phyloP scores from a whole-genome alignment of 2,329 filamentous ascomycete species.

The Fusarium beomiforme region DNA sequence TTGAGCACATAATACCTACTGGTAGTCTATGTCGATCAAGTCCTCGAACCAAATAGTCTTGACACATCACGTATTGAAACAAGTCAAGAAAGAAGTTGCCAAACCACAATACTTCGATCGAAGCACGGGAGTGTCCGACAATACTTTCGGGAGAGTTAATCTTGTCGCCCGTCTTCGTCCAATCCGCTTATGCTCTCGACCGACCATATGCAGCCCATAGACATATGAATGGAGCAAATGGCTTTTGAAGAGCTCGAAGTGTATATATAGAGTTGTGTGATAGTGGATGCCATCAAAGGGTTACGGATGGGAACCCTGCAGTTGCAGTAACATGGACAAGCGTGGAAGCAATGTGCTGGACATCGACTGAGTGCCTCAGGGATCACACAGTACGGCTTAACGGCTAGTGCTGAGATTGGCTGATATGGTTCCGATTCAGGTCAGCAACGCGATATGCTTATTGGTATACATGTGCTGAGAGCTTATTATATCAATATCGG shows the following conservation, averaged over 20 bases:
- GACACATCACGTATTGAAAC: conserved; percentile 17
- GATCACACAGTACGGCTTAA: not conserved
- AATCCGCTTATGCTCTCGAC: not conserved
- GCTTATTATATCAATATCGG: conserved; percentile 2
- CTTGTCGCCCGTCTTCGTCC: not conserved
- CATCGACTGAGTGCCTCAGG: conserved; percentile 11
- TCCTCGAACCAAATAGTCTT: not conserved
- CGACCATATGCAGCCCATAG: conserved; percentile 7
- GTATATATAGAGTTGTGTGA: conserved; percentile 14
- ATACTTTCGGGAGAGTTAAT: not conserved
- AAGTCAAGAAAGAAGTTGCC: not conserved
- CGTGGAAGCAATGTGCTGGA: conserved; percentile 3
- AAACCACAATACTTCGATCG: not conserved
- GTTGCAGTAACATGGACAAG: conserved; percentile 8
- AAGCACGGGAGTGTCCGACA: not conserved
- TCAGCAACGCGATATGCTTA: conserved; percentile 3
- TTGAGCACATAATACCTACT: not conserved
- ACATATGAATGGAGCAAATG: conserved; percentile 6
- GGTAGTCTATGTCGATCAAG: not conserved
- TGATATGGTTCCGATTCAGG: not conserved
- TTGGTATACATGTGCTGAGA: conserved; percentile 17
- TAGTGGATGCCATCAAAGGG: conserved; percentile 8
- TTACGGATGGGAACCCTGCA: conserved; percentile 19
- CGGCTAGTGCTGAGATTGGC: conserved; percentile 18
- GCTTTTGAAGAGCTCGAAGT: not conserved